phyloP scores from a whole-genome alignment of 2,329 filamentous ascomycete species.

The Sclerotinia minor region DNA sequence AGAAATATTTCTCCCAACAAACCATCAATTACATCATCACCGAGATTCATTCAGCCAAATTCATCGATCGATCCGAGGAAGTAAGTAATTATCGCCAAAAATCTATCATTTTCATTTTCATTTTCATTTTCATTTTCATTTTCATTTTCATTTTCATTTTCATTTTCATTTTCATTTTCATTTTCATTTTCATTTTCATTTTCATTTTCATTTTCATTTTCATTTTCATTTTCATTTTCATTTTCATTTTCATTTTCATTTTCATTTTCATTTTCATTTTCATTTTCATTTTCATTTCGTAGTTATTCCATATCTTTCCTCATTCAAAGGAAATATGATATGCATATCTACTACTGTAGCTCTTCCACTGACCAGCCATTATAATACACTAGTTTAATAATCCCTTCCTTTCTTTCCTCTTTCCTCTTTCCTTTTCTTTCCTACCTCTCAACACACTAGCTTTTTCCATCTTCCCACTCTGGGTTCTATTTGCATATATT shows the following conservation, averaged over 20 bases:
- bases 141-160: slow-evolving; percentile 32
- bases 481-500: slow-evolving; percentile 48
- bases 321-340: slow-evolving; percentile 19
- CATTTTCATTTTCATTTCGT: slow-evolving; percentile 31
- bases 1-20: too few species aligned
- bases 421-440: slow-evolving; percentile 32
- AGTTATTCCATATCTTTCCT: slow-evolving; percentile 3
- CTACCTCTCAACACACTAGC: slow-evolving; percentile 32
- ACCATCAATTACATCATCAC: too few species aligned
- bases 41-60: too few species aligned
- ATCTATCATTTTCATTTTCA: slow-evolving; percentile 36
- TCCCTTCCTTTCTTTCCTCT: slow-evolving; percentile 31
- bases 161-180: slow-evolving; percentile 32
- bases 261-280: slow-evolving; percentile 30
- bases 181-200: slow-evolving; percentile 32
- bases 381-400: slow-evolving; percentile 42
- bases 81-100: too few species aligned
- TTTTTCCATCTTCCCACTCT: slow-evolving; percentile 54
- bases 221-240: slow-evolving; percentile 32
- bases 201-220: slow-evolving; percentile 32
- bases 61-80: too few species aligned
- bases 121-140: slow-evolving; percentile 32
- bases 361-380: slow-evolving; percentile 23
- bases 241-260: slow-evolving; percentile 32
- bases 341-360: slow-evolving; percentile 30